Evolutionary conservation across 257 asterid species (phyloP).

Genomic region (Verbascum thapsus): DNA sequence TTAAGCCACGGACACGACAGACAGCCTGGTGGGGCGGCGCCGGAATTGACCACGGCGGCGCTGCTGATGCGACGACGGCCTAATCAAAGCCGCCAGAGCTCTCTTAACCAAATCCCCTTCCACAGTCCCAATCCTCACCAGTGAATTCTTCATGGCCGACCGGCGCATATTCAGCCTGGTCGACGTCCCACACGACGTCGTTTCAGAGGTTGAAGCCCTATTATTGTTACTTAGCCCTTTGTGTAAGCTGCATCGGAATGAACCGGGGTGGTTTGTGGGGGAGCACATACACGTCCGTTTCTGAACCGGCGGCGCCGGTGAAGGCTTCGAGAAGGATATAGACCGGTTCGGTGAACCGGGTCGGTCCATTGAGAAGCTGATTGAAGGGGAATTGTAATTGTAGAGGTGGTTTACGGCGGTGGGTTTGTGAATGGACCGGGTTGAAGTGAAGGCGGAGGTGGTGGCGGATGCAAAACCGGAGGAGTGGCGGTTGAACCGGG

Average conservation of each 20-base stretch:
- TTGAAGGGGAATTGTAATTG: constrained; percentile 11
- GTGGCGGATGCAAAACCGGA: constrained; percentile 28
- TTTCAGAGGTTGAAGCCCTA: too few species aligned
- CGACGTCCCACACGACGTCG: constrained; percentile 42
- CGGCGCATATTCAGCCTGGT: constrained; percentile 43
- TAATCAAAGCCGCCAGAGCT: constrained; percentile 55
- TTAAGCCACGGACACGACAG: constrained; percentile 36
- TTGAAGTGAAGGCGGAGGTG: constrained; percentile 35
- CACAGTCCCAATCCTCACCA: constrained; percentile 51
- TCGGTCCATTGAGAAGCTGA: constrained; percentile 35
- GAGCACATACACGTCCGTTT: constrained; percentile 58
- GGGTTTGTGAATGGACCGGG: constrained; percentile 30
- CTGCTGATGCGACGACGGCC: constrained; percentile 59
- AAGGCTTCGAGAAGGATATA: constrained; percentile 27
- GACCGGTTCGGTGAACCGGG: constrained; percentile 33
- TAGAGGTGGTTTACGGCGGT: constrained; percentile 31
- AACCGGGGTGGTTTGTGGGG: constrained; percentile 70
- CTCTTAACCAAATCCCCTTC: constrained; percentile 56
- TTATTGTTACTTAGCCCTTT: too few species aligned
- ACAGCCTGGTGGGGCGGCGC: constrained; percentile 53
- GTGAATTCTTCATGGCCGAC: constrained; percentile 58
- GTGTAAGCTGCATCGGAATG: constrained; percentile 62
- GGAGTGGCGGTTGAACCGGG: constrained; percentile 35
- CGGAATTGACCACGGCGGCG: constrained; percentile 56
- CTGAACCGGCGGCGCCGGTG: constrained; percentile 21